A percentile compares a stretch with the other conserved stretches of the same genome.
These are phyloP conservation scores for Penicillium angulare DNA, from an alignment of 495 filamentous ascomycete species.

Conservation along the genomic window DNA sequence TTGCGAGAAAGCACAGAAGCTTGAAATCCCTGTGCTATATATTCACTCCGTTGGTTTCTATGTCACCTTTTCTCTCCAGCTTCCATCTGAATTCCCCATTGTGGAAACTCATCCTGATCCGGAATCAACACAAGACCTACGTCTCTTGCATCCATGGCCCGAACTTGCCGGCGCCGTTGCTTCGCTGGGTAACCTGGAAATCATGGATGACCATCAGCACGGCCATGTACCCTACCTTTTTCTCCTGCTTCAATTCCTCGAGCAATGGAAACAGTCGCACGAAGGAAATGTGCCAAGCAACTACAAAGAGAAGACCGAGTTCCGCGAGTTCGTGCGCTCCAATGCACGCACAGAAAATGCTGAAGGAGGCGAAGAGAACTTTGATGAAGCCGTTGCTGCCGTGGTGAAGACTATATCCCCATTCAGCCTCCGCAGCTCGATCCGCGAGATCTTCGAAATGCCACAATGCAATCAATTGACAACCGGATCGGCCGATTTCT, in stretches of 20 bases:
- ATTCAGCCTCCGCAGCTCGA: conserved; percentile 61
- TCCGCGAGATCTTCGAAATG: conserved; percentile 78
- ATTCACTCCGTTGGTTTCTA: conserved; percentile 87
- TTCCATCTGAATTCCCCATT: conserved; percentile 81
- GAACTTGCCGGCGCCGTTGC: conserved; percentile 64
- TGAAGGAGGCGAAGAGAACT: conserved; percentile 96
- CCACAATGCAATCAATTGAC: conserved; percentile 50
- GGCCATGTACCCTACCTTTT: conserved; percentile 90
- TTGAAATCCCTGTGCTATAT: conserved; percentile 75
- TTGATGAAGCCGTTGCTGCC: conserved; percentile 84
- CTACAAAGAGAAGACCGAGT: conserved; percentile 86
- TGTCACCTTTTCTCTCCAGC: conserved; percentile 73
- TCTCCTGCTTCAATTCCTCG: conserved; percentile 81
- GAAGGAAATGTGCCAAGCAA: conserved; percentile 64
- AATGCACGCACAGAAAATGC: conserved; percentile 69
- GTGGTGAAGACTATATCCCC: conserved; percentile 79
- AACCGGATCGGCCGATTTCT: conserved; percentile 60
- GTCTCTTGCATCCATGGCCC: conserved; percentile 83
- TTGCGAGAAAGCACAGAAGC: conserved; percentile 53
- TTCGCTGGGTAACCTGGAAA: conserved; percentile 64
- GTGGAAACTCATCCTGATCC: conserved; percentile 96
- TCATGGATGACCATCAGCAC: conserved; percentile 77
- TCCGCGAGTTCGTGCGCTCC: conserved; percentile 64
- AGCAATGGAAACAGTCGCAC: conserved; percentile 75
- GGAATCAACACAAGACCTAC: conserved; percentile 79